These are phyloP conservation scores for Murraya paniculata DNA, from an alignment of 345 rosid species.

Conservation along the genomic window DNA sequence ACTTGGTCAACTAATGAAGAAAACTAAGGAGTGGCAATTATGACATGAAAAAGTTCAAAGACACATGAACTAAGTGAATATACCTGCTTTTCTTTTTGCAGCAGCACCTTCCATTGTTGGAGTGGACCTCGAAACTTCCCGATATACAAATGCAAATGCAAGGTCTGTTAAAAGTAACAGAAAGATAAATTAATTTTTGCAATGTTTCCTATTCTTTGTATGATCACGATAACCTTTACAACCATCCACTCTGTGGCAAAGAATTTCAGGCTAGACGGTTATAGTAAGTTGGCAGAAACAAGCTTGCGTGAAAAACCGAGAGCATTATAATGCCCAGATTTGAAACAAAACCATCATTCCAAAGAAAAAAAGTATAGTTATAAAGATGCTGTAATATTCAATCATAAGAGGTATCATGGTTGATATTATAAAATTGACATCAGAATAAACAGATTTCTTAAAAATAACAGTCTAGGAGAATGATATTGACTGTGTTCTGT, in stretches of 20 bases:
- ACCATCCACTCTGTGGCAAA: background rate
- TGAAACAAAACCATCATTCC: background rate
- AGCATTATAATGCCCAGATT: background rate
- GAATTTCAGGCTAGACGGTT: background rate
- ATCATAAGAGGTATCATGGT: background rate
- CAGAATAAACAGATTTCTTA: background rate
- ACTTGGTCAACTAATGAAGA: background rate
- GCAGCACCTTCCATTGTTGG: slow-evolving; percentile 28
- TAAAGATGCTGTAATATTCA: background rate
- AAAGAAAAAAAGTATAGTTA: background rate
- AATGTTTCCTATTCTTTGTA: background rate
- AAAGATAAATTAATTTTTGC: background rate
- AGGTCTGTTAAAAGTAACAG: slow-evolving; percentile 40
- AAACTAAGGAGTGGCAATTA: background rate
- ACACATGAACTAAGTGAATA: background rate
- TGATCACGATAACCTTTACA: background rate
- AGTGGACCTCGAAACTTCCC: slow-evolving; percentile 48
- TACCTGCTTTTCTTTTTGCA: slow-evolving; percentile 82
- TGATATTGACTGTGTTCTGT: background rate
- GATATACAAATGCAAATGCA: slow-evolving; percentile 83
- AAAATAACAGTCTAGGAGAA: background rate
- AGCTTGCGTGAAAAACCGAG: background rate
- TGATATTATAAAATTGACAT: background rate
- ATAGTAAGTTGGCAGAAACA: background rate
- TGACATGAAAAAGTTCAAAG: background rate